These are phyloP conservation scores for Mytilinidion resinicola DNA, from an alignment of 495 filamentous ascomycete genomes.

Conservation along the genomic window DNA sequence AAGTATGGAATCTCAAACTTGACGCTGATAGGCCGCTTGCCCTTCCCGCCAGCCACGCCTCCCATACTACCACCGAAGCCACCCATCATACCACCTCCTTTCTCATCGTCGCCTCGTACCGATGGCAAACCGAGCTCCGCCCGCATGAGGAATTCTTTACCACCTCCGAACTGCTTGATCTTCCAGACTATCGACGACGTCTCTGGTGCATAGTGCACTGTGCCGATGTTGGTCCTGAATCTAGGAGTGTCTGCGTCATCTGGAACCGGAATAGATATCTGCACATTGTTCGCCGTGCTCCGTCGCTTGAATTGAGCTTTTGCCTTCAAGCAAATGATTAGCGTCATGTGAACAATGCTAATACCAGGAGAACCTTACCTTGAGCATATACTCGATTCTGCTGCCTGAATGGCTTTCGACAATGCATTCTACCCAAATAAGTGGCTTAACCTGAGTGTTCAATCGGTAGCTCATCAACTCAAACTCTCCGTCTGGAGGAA, in stretches of 20 bases:
- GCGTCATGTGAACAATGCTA: too few relatives aligned
- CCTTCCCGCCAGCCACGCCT: constrained; percentile 62
- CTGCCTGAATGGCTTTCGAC: constrained; percentile 92
- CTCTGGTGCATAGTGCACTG: constrained; percentile 97
- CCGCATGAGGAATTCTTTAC: constrained; percentile 98
- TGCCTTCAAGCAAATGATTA: constrained; percentile 44
- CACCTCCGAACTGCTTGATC: constrained; percentile 98
- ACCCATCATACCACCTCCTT: constrained; percentile 91
- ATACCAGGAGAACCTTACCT: constrained; percentile 43
- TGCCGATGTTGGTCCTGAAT: constrained; percentile 95
- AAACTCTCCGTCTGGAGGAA: constrained; percentile 96
- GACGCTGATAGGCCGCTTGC: constrained; percentile 93
- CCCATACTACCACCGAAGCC: constrained; percentile 97
- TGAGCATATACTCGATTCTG: constrained; percentile 97
- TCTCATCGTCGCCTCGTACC: constrained; percentile 94
- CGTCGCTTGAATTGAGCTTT: constrained; percentile 97
- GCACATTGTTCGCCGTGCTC: constrained; percentile 97
- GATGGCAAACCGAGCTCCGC: constrained; percentile 94
- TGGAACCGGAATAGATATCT: constrained; percentile 94
- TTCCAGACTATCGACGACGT: constrained; percentile 99
- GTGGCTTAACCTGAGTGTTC: constrained; percentile 96
- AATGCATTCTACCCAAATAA: constrained; percentile 98
- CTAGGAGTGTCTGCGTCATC: constrained; percentile 95
- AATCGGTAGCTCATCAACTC: constrained; percentile 99
- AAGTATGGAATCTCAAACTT: constrained; percentile 99